Conservation (phyloP, 257 asterid species). For the Solanum pimpinellifolium region DNA sequence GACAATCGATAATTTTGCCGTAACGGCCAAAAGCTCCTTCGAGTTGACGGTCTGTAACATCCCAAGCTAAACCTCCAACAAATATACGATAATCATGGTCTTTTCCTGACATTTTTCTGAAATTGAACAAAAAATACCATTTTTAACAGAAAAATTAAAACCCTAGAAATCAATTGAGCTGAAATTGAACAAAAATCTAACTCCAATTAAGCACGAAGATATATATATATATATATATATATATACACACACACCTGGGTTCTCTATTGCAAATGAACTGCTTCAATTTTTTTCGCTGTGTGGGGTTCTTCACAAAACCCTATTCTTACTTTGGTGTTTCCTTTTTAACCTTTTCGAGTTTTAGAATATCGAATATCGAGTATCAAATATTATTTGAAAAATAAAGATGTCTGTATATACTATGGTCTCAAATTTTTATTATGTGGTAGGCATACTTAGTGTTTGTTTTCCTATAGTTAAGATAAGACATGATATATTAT, state of each 20-base stretch:
- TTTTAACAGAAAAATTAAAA: neutral
- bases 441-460: too few relatives aligned
- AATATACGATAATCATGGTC: constrained; percentile 79
- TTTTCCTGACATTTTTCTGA: constrained; percentile 57
- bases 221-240: neutral
- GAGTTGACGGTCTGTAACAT: constrained; percentile 86
- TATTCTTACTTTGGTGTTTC: neutral
- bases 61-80: constrained; percentile 85
- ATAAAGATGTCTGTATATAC: too few relatives aligned
- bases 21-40: constrained; percentile 72
- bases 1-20: constrained; percentile 79
- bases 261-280: neutral
- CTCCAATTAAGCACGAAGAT: neutral
- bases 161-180: neutral
- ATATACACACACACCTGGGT: too few relatives aligned
- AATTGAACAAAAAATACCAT: constrained; percentile 2
- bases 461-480: too few relatives aligned
- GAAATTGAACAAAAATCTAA: neutral
- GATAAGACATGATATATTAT: too few relatives aligned
- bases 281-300: neutral
- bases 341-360: neutral
- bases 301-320: neutral
- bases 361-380: neutral
- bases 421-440: too few relatives aligned
- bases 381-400: neutral